Conservation (phyloP, 2,329 filamentous ascomycete genomes). For the Lecanicillium sp. region DNA sequence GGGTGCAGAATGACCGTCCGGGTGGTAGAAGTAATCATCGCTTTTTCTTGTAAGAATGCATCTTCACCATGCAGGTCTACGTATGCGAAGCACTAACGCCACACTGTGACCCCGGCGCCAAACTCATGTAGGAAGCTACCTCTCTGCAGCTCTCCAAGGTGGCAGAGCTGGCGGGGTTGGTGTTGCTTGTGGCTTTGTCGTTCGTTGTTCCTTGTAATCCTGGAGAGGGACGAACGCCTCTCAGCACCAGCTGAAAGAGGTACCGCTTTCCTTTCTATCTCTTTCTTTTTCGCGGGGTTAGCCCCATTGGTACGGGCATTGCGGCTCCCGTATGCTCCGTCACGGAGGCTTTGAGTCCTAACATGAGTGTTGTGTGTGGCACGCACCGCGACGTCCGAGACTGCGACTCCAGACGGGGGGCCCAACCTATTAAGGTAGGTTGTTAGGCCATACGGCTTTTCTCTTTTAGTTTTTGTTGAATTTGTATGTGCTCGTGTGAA, state of each 20-base stretch:
- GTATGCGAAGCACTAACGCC: background rate
- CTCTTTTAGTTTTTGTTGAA: too few species aligned
- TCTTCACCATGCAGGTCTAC: background rate
- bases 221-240: background rate
- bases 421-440: too few species aligned
- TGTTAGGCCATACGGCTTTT: too few species aligned
- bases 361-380: background rate
- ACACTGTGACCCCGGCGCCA: background rate
- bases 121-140: conserved; percentile 4
- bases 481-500: too few species aligned
- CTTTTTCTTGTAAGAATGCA: background rate
- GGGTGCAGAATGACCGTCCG: background rate
- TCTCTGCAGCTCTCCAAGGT: background rate
- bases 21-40: background rate
- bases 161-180: background rate
- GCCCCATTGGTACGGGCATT: background rate
- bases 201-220: too few species aligned
- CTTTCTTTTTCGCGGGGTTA: background rate
- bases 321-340: too few species aligned
- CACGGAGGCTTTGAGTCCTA: too few species aligned
- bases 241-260: background rate
- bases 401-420: background rate
- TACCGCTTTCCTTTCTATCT: too few species aligned
- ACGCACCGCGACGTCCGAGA: background rate
- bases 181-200: background rate